Conservation (phyloP, 2,329 filamentous ascomycete genomes). For the Aspergillus sp. region DNA sequence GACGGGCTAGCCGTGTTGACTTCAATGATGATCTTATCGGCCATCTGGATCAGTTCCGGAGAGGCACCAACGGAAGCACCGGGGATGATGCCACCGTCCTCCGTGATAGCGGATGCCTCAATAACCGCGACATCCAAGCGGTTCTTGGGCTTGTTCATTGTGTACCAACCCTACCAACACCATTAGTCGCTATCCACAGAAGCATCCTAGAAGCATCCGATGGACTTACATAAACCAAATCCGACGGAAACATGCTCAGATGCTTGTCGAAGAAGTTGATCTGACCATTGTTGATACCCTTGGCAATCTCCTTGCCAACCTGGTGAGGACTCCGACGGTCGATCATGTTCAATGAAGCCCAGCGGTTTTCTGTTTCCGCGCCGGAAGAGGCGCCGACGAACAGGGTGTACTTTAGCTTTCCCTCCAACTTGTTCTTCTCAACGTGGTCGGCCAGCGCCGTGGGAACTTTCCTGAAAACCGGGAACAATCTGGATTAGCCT, state of each 20-base stretch:
- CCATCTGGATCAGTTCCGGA: conserved; percentile 85
- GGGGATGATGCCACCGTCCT: conserved; percentile 85
- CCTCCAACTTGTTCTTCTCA: conserved; percentile 81
- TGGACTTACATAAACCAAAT: conserved; percentile 70
- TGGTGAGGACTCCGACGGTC: conserved; percentile 82
- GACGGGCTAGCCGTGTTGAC: conserved; percentile 84
- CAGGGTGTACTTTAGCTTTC: conserved; percentile 79
- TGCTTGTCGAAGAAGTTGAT: conserved; percentile 96
- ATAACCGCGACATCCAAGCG: conserved; percentile 81
- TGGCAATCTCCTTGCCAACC: conserved; percentile 85
- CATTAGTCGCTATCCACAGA: conserved; percentile 14
- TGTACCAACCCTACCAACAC: conserved; percentile 69
- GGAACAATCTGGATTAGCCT: conserved; percentile 3
- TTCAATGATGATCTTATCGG: conserved; percentile 90
- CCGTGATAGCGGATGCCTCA: conserved; percentile 82
- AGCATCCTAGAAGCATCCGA: background rate
- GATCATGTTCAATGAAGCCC: conserved; percentile 90
- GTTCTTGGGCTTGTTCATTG: conserved; percentile 72
- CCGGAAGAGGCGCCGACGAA: conserved; percentile 90
- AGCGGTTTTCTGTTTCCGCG: conserved; percentile 87
- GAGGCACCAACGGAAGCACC: conserved; percentile 83
- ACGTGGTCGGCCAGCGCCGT: conserved; percentile 84
- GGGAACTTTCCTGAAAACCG: conserved; percentile 68
- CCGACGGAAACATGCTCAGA: conserved; percentile 86
- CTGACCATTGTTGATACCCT: conserved; percentile 83